Evolutionary conservation across 495 filamentous ascomycete species (phyloP).

Genomic region (Hyaloscypha variabilis): DNA sequence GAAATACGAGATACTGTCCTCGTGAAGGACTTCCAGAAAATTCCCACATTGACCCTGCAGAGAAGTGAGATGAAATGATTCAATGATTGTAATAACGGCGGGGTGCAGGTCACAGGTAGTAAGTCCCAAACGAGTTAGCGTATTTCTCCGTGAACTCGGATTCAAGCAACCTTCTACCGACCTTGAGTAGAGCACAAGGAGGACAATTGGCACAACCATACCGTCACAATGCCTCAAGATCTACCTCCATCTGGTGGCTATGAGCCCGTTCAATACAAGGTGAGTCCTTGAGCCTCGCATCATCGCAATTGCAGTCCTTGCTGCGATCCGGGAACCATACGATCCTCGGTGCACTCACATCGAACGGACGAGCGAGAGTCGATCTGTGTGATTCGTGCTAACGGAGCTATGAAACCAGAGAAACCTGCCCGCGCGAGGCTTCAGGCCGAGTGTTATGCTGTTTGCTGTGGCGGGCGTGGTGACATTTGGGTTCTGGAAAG

Average conservation of each 20-base stretch:
- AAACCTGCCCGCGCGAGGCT: constrained; percentile 90
- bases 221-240: constrained; percentile 73
- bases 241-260: constrained; percentile 95
- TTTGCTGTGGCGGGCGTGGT: constrained; percentile 72
- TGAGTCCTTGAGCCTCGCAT: constrained; percentile 40
- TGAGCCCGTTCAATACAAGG: constrained; percentile 94
- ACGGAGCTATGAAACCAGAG: constrained; percentile 53
- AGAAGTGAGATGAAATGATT: no score
- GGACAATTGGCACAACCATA: constrained; percentile 26
- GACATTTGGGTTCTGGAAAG: constrained; percentile 86
- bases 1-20: background rate
- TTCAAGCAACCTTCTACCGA: constrained; percentile 19
- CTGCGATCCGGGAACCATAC: background rate
- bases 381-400: background rate
- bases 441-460: constrained; percentile 79
- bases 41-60: background rate
- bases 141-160: background rate
- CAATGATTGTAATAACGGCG: no score
- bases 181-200: background rate
- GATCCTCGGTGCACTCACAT: background rate
- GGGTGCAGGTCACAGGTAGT: background rate
- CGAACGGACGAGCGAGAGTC: background rate
- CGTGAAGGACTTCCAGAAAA: background rate
- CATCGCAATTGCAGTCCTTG: background rate
- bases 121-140: constrained; percentile 15